Evolutionary conservation across 129 eudicot species (phyloP), one percentile per base, ranked within the genome.

Genomic region (Apium graveolens): DNA sequence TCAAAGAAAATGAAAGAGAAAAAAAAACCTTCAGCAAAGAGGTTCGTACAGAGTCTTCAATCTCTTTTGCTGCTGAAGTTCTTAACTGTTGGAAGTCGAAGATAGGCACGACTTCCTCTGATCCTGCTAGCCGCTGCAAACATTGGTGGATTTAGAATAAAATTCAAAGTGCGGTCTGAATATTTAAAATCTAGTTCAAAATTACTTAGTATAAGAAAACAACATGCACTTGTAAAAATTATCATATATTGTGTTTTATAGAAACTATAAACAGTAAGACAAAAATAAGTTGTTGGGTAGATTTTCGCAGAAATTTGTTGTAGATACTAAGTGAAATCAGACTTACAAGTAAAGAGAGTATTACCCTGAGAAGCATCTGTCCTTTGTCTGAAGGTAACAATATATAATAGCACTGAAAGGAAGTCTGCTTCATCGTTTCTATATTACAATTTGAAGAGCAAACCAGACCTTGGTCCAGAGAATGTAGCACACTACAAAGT

Each of bases 51-150:
- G 89, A 81, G 80, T 80, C 85, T 78, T 87, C 86, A 75, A 87
- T 85, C 78, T 88, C 88, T 85, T 81, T 87, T 24, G 81, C 75
- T n/a, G 81, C 82, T 78, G 81, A 71, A 68, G 82, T 87, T 75
- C 68, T 45, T 78, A 88, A 80, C 72, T 83, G 88, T 82, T 85
- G 86, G 76, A 81, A 82, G 77, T 86, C 91, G 82, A 86, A 87
- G 80, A 80, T 27, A 73, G 98, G 98, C 84, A 88, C 86, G 80
- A 88, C 77, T 81, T 94, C 98, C 82, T 94, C 97, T 72, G 90
- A 84, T 81, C 90, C 96, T 84, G 91, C 91, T 26, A 94, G 98
- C 75, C 97, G 84, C 98, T 91, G 93, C 85, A 88, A 63, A 74
- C 72, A 34, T 49, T 53, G 27, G 11, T 0, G 3, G 27, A 53